A percentile compares a stretch with the other conserved stretches of the same genome.
Conservation (phyloP, 306 rosid genomes). For the Myrica gale region DNA sequence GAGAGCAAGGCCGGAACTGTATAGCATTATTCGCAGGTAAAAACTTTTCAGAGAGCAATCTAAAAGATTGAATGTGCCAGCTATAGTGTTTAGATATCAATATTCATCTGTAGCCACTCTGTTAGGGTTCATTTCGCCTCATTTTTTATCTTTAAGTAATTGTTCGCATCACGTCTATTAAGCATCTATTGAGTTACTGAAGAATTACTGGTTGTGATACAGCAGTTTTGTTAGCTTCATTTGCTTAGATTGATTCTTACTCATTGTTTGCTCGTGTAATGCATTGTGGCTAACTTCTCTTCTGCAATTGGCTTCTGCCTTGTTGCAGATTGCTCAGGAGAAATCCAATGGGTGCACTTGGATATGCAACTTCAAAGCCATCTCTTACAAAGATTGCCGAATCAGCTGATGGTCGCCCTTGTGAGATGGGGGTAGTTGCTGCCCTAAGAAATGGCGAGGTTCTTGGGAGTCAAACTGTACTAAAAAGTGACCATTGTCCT, state of each 20-base stretch:
- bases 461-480: constrained; percentile 87
- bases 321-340: constrained; percentile 72
- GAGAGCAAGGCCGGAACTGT: constrained; percentile 86
- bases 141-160: not conserved
- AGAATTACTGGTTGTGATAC: constrained; percentile 10
- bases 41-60: not conserved
- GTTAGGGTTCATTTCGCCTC: not conserved
- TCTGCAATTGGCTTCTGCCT: constrained; percentile 21
- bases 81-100: not conserved
- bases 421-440: constrained; percentile 84
- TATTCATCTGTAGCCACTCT: not conserved
- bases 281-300: constrained; percentile 8
- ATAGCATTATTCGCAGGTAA: constrained; percentile 91
- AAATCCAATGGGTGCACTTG: constrained; percentile 97
- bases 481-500: constrained; percentile 89
- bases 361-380: constrained; percentile 68
- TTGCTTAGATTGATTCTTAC: constrained; percentile 2
- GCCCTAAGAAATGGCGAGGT: constrained; percentile 88
- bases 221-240: not conserved
- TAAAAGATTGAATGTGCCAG: not conserved
- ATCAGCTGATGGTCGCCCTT: constrained; percentile 73
- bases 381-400: constrained; percentile 66
- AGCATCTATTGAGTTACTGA: constrained; percentile 4
- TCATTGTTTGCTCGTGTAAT: constrained; percentile 17
- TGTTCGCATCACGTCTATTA: not conserved